Base-by-base conservation (phyloP, 2,329 filamentous ascomycete species). In the Lasiodiplodia theobromae region DNA sequence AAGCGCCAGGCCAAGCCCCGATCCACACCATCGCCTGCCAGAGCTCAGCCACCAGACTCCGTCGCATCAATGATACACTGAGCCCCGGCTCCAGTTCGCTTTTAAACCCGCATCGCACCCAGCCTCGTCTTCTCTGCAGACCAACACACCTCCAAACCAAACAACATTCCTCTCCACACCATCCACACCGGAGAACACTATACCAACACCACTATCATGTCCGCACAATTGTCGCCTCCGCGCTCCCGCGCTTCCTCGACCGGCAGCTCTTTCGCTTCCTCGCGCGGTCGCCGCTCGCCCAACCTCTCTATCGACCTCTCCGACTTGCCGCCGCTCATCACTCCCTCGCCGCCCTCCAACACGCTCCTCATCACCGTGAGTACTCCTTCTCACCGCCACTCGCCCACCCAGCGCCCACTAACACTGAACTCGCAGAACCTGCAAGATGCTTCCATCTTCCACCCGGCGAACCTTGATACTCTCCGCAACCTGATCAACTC, bases 281-380 rank as follows among this genome's bases (percentile, higher is more conserved):
- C 78, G 8, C 47, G 66, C 25, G 54, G 76, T 51, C 73, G 71
- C 72, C 79, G 78, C 70, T 78, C 83, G 69, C 82, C 86, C 3
- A 62, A 68, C 73, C 87, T 93, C 68, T 90, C 88, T 25, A 86
- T 96, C 75, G 92, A 95, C 77, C 87, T 95, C 56, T 91, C 91
- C 71, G 87, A 85, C 75, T 82, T 95, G 52, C 92, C 92, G 62
- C 87, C 91, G 44, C 84, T 92, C 67, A 84, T 85, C 52, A 86
- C 88, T 76, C 92, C 92, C n/a, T 89, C 91, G 31, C 88, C 90
- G 67, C 91, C 92, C 6, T 92, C 91, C 72, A 96, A 96, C 83
- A 96, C 92, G 0, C 89, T 96, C 68, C 88, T 96, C 75, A 91
- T 96, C 77, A 96, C 92, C 74, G 81, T 83, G 75, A 71, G 80